Conservation (phyloP, 129 eudicot genomes). For the Centaurea solstitialis region DNA sequence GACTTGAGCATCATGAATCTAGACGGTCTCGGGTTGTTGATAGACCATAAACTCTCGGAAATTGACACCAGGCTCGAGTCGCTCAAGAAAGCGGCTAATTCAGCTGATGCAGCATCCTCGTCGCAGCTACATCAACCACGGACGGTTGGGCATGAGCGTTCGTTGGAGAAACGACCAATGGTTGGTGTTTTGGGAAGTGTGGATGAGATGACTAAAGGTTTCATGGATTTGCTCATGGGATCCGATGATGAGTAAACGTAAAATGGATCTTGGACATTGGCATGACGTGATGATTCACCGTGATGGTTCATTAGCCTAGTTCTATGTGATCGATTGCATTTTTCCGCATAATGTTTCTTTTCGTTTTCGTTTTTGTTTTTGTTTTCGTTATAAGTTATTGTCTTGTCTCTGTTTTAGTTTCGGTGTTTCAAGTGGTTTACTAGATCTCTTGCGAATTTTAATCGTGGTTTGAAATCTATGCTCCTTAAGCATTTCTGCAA, state of each 20-base stretch:
- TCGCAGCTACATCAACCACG: background rate
- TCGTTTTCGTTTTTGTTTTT: too few species aligned
- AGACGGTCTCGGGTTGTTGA: slow-evolving; percentile 23
- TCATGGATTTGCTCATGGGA: slow-evolving; percentile 13
- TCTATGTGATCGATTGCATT: slow-evolving; percentile 16
- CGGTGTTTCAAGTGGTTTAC: background rate
- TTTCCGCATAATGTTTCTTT: background rate
- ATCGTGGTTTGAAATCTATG: background rate
- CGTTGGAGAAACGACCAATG: background rate
- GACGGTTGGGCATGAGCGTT: background rate
- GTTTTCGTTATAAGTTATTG: background rate
- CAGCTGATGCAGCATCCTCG: background rate
- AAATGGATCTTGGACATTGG: slow-evolving; percentile 4
- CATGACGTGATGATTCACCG: slow-evolving; percentile 8
- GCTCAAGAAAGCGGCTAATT: slow-evolving; percentile 15
- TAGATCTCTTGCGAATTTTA: background rate
- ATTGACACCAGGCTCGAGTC: slow-evolving; percentile 22
- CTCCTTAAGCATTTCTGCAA: background rate
- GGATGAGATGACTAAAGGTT: slow-evolving; percentile 12
- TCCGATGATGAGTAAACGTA: background rate
- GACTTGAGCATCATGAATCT: slow-evolving; percentile 12
- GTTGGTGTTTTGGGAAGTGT: background rate
- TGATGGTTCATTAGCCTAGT: background rate
- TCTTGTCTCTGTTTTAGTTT: background rate
- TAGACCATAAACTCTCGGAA: slow-evolving; percentile 27